These are phyloP conservation scores for Rhizophagus prolifer DNA, from an alignment of 192 early-diverging fungal genomes.

Conservation along the genomic window DNA sequence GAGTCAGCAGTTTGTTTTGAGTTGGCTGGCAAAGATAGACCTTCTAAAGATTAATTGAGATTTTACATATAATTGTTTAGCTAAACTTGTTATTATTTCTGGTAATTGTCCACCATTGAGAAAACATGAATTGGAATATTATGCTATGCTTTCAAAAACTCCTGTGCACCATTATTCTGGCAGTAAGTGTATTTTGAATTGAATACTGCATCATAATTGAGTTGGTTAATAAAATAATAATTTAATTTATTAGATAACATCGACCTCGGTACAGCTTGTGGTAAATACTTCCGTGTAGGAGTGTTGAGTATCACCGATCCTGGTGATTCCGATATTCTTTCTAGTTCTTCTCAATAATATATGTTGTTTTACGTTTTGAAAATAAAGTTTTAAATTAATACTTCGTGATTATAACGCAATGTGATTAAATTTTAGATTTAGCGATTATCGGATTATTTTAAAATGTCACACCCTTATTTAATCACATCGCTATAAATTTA, in stretches of 20 bases:
- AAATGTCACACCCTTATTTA: too few species aligned
- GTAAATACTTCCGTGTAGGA: conserved; percentile 95
- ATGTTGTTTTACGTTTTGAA: too few species aligned
- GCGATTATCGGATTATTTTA: too few species aligned
- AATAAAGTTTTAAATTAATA: too few species aligned
- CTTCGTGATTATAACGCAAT: too few species aligned
- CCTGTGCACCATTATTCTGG: conserved; percentile 99
- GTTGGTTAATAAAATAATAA: conserved; percentile 27
- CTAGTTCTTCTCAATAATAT: conserved; percentile 11
- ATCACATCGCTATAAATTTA: neutral
- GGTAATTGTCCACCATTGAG: conserved; percentile 99
- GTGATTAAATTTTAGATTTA: too few species aligned
- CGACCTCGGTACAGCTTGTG: conserved; percentile 99
- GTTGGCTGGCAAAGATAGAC: conserved; percentile 33
- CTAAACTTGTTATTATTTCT: conserved; percentile 99
- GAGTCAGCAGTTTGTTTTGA: conserved; percentile 35
- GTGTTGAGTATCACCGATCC: conserved; percentile 96
- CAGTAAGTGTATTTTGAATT: conserved; percentile 62
- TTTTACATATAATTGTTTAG: conserved; percentile 39
- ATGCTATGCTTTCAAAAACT: conserved; percentile 99
- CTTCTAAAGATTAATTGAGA: conserved; percentile 25
- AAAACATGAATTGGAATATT: conserved; percentile 99
- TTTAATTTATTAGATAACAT: conserved; percentile 76
- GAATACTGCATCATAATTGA: neutral
- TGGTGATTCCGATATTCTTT: conserved; percentile 51